Base-by-base conservation (phyloP, 2,329 filamentous ascomycete genomes). In the Pseudogymnoascus sp. region DNA sequence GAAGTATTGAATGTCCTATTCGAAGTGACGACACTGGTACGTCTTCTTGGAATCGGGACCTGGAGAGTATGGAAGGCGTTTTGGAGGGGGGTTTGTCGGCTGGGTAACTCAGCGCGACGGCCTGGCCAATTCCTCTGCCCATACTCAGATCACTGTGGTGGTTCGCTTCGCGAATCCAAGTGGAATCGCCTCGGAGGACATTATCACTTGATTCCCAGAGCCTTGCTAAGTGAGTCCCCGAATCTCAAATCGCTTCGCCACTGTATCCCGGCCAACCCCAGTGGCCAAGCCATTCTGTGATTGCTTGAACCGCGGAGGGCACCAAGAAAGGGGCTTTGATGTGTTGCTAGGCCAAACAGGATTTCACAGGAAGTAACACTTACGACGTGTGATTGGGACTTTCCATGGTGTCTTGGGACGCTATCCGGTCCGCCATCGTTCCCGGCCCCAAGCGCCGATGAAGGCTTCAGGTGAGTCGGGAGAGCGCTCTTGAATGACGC, bases 301-400 rank as follows among this genome's bases (percentile, higher is more conserved):
- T 7, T 33, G 26, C 10, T 33, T 7, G 11, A 19, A 33, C 49
- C 16, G n/a, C 49, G 29, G 11, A 4, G 16, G 49, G n/a, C 11
- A 55, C 29, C 49, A 55, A 55, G 29, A 33, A 8, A 55, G 49
- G 49, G 29, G 49, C 29, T 14, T 21, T n/a, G 16, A 19, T 14
- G 12, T 33, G 16, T 21, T 33, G 49, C 29, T 14, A 21, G 29
- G 4, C 45, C 19, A 29, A 33, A 55, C 49, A 55, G n/a, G 29
- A 55, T 10, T 33, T 19, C 29, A 55, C 49, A 55, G 49, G 49
- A 55, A 55, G 26, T 33, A 10, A 16, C 63, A 86, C 89, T 85
- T 78, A 89, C 89, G 85, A 92, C 90, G 78, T 92, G 89, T 65
- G 88, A 91, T 76, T 89, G 88, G 69, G 88, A 89, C 84, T 92